A percentile compares a stretch with the other conserved stretches of the same genome.
phyloP scores from a whole-genome alignment of 1,284 basidiomycete genomes.

The Leccinum subatratum region DNA sequence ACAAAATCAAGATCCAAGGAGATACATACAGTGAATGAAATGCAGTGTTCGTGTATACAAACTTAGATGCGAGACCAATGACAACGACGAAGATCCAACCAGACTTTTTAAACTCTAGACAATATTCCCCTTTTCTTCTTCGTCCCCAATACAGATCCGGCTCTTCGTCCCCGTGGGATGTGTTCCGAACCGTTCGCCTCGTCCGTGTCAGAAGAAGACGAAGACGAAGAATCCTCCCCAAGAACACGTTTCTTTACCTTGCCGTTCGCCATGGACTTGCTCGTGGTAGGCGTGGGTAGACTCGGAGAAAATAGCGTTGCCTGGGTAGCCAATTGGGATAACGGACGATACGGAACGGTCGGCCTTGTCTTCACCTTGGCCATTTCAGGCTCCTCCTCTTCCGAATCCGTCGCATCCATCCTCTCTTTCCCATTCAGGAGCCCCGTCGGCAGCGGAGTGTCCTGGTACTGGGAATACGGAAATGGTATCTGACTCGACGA shows the following conservation, averaged over 20 bases:
- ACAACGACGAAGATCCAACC: not conserved
- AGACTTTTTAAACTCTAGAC: slow-evolving; percentile 6
- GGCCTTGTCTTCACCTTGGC: slow-evolving; percentile 27
- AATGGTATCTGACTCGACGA: slow-evolving; percentile 43
- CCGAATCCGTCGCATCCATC: slow-evolving; percentile 21
- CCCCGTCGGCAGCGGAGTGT: slow-evolving; percentile 9
- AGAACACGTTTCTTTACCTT: slow-evolving; percentile 34
- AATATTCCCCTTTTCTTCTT: slow-evolving; percentile 26
- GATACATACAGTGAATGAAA: not conserved
- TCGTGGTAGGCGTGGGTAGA: slow-evolving; percentile 22
- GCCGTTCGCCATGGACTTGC: slow-evolving; percentile 21
- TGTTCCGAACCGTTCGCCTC: slow-evolving; percentile 41
- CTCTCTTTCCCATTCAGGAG: slow-evolving; percentile 3
- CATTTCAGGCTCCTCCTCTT: slow-evolving; percentile 30
- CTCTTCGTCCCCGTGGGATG: slow-evolving; percentile 54
- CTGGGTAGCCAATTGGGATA: slow-evolving; percentile 49
- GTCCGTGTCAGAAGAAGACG: slow-evolving; percentile 38
- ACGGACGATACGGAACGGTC: slow-evolving; percentile 37
- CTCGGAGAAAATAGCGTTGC: slow-evolving; percentile 40
- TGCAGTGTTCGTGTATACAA: not conserved
- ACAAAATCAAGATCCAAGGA: not conserved
- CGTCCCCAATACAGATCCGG: slow-evolving; percentile 38
- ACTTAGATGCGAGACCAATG: not conserved
- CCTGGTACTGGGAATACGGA: slow-evolving; percentile 42
- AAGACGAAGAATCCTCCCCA: slow-evolving; percentile 35